Percentiles rank a stretch among this genome's conserved stretches.
These are phyloP conservation scores for Trifolium fragiferum DNA, from an alignment of 306 rosid genomes.

Conservation along the genomic window DNA sequence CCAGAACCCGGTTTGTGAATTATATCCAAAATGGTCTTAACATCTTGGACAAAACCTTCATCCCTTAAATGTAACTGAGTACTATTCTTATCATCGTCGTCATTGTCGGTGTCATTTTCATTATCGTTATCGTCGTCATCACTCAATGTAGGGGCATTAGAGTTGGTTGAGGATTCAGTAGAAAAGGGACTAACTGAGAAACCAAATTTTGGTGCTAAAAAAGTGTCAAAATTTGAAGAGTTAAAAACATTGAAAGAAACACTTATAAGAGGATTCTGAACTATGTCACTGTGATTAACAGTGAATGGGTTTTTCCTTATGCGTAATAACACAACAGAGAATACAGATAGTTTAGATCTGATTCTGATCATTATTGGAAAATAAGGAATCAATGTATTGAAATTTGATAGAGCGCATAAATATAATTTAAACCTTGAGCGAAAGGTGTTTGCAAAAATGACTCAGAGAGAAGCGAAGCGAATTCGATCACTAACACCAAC, in stretches of 20 bases:
- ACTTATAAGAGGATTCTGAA: conserved; percentile 38
- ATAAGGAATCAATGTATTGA: conserved; percentile 11
- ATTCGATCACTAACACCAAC: not conserved
- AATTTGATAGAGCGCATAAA: not conserved
- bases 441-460: conserved; percentile 48
- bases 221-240: conserved; percentile 25
- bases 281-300: conserved; percentile 9
- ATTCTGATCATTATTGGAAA: conserved; percentile 49
- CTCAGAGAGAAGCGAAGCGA: conserved; percentile 27
- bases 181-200: conserved; percentile 37
- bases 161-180: conserved; percentile 40
- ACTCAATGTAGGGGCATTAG: conserved; percentile 30
- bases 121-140: conserved; percentile 21
- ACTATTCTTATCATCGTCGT: conserved; percentile 34
- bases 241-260: conserved; percentile 34
- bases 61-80: conserved; percentile 41
- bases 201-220: conserved; percentile 33
- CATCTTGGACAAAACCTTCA: conserved; percentile 50
- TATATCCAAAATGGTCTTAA: conserved; percentile 62
- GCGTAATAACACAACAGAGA: conserved; percentile 41
- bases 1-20: conserved; percentile 46
- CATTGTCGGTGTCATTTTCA: not conserved
- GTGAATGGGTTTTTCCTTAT: conserved; percentile 20
- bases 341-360: conserved; percentile 43
- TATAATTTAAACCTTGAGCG: conserved; percentile 19